Percentiles rank a stretch among this genome's conserved stretches.
These are phyloP conservation scores for Heterobasidion parviporum DNA, from an alignment of 1,284 basidiomycete species.

Conservation along the genomic window DNA sequence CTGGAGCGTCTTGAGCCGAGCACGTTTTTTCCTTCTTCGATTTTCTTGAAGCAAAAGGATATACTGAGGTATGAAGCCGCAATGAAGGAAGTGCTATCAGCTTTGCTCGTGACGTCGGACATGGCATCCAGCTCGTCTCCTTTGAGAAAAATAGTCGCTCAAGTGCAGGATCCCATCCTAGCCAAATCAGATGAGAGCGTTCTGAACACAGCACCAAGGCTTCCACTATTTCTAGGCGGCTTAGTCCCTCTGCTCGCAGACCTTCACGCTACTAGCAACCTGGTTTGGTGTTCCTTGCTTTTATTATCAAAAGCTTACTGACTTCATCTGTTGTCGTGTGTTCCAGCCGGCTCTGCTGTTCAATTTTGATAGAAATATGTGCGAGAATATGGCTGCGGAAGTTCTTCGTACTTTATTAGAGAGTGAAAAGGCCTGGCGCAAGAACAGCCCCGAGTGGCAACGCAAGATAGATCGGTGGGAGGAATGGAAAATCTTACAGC, in stretches of 20 bases:
- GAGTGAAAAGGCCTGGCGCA: conserved; percentile 43
- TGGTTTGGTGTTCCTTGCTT: conserved; percentile 32
- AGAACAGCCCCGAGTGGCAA: conserved; percentile 38
- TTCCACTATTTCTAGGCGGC: conserved; percentile 26
- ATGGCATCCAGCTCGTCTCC: conserved; percentile 25
- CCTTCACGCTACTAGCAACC: conserved; percentile 37
- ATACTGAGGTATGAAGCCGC: conserved; percentile 47
- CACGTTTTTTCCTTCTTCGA: conserved; percentile 31
- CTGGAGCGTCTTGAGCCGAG: conserved; percentile 33
- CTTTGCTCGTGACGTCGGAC: conserved; percentile 30
- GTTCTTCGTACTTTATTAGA: conserved; percentile 28
- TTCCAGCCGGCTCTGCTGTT: conserved; percentile 58
- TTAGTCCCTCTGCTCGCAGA: conserved; percentile 47
- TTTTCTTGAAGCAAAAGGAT: conserved; percentile 47
- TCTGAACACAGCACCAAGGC: conserved; percentile 25
- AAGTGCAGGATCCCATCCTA: conserved; percentile 32
- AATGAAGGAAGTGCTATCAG: conserved; percentile 36
- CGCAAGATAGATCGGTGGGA: conserved; percentile 45
- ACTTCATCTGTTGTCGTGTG: neutral
- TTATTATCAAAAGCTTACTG: conserved; percentile 1
- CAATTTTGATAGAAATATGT: conserved; percentile 51
- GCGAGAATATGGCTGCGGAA: conserved; percentile 41
- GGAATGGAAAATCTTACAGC: conserved; percentile 34
- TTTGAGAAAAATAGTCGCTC: conserved; percentile 29
- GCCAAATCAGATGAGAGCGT: conserved; percentile 12